phyloP scores from a whole-genome alignment of 2,329 filamentous ascomycete species.

The Cladosporium oxysporum region DNA sequence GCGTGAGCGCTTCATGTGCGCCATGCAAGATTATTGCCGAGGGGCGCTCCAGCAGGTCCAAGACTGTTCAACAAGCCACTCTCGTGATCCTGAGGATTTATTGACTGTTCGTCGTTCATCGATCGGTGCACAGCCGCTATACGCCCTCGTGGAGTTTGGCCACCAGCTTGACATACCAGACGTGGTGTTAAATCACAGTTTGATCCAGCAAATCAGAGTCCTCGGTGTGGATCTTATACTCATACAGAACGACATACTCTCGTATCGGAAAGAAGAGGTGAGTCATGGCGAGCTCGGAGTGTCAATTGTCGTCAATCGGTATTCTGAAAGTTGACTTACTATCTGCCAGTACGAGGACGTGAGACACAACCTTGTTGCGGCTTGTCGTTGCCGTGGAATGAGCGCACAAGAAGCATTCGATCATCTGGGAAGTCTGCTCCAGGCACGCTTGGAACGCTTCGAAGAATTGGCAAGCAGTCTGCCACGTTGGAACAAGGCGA shows the following conservation, averaged over 20 bases:
- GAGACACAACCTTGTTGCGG: slow-evolving; percentile 14
- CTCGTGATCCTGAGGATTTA: not conserved
- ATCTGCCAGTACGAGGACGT: not conserved
- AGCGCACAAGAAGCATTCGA: slow-evolving; percentile 13
- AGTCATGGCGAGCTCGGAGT: not conserved
- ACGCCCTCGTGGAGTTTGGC: slow-evolving; percentile 9
- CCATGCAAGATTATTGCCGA: slow-evolving; percentile 6
- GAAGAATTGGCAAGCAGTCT: not conserved
- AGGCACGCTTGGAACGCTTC: not conserved
- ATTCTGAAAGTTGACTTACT: too few relatives aligned
- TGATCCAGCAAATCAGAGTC: not conserved
- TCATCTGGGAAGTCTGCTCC: not conserved
- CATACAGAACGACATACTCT: slow-evolving; percentile 17
- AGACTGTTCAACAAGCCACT: not conserved
- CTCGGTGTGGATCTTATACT: slow-evolving; percentile 7
- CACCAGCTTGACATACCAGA: slow-evolving; percentile 5
- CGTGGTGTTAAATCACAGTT: not conserved
- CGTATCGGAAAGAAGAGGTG: slow-evolving; percentile 14
- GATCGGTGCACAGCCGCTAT: not conserved
- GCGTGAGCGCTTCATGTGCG: not conserved
- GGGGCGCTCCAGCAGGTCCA: slow-evolving; percentile 1
- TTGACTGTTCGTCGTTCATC: not conserved
- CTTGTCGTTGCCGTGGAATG: slow-evolving; percentile 1
- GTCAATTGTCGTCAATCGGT: too few relatives aligned
- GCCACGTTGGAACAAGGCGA: not conserved